Evolutionary conservation across 225 moss, liverwort and hornwort genomes (phyloP).

Genomic region (Sphagnum contortum): DNA sequence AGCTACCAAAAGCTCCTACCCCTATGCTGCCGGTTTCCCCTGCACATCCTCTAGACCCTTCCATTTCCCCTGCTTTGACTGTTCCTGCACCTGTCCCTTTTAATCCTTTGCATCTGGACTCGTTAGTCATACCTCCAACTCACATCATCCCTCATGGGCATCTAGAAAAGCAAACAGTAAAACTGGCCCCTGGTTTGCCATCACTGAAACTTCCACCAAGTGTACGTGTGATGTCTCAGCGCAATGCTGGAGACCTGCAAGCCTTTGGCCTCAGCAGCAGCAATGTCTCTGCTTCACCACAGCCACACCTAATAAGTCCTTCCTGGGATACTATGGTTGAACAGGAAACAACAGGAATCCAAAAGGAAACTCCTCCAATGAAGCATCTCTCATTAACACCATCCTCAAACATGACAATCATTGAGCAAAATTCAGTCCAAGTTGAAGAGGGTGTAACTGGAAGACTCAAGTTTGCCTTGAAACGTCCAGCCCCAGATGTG

Average conservation of each 20-base stretch:
- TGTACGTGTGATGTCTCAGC: constrained; percentile 70
- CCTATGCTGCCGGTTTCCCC: constrained; percentile 3
- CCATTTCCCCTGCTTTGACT: constrained; percentile 7
- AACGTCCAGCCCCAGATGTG: no score
- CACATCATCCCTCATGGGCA: constrained; percentile 5
- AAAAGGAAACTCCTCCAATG: neutral
- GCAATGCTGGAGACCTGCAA: constrained; percentile 21
- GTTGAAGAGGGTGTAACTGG: no score
- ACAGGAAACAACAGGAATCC: constrained; percentile 1
- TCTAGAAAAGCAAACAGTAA: constrained; percentile 53
- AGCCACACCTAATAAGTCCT: constrained; percentile 5
- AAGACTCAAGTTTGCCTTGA: no score
- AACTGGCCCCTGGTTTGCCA: constrained; percentile 77
- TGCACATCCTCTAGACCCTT: neutral
- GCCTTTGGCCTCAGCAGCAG: constrained; percentile 16
- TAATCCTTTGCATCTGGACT: constrained; percentile 3
- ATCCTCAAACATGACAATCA: neutral
- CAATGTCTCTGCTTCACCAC: constrained; percentile 9
- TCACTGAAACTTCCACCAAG: constrained; percentile 69
- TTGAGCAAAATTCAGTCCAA: neutral
- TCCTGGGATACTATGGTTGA: neutral
- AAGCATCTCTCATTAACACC: neutral
- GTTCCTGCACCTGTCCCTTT: constrained; percentile 12
- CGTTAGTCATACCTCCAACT: constrained; percentile 8
- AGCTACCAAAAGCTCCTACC: neutral